phyloP scores from a whole-genome alignment of 2,329 filamentous ascomycete genomes.

The Aphanoascus verrucosus region DNA sequence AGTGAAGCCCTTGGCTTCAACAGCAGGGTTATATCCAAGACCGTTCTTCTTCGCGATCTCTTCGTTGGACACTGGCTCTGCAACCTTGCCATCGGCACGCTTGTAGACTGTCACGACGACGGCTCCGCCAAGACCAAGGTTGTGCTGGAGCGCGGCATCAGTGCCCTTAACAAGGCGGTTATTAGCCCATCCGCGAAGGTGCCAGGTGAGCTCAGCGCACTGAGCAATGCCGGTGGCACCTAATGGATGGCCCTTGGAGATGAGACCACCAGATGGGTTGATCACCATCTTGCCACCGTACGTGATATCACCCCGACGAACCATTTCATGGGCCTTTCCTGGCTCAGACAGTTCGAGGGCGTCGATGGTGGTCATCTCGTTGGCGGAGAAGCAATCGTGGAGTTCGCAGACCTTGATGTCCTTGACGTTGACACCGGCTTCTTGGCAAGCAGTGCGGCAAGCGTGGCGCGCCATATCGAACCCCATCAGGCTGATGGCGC shows the following conservation, averaged over 20 bases:
- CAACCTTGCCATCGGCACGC: constrained; percentile 63
- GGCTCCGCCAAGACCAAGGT: constrained; percentile 81
- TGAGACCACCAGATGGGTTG: constrained; percentile 88
- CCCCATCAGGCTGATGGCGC: constrained; percentile 79
- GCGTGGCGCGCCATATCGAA: constrained; percentile 73
- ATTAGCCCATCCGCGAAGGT: constrained; percentile 89
- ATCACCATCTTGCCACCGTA: constrained; percentile 74
- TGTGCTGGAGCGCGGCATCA: constrained; percentile 73
- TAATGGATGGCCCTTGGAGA: constrained; percentile 90
- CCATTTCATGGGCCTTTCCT: constrained; percentile 85
- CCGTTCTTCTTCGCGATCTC: constrained; percentile 56
- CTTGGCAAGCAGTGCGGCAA: constrained; percentile 55
- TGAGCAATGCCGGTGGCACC: constrained; percentile 92
- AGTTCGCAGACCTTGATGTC: constrained; percentile 81
- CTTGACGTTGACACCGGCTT: constrained; percentile 52
- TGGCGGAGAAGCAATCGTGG: constrained; percentile 93
- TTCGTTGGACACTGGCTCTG: constrained; percentile 49
- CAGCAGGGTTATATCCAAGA: constrained; percentile 84
- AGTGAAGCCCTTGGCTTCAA: constrained; percentile 81
- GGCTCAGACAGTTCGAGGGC: constrained; percentile 66
- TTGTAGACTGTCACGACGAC: constrained; percentile 84
- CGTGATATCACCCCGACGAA: constrained; percentile 77
- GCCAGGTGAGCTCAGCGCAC: constrained; percentile 91
- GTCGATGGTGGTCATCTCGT: constrained; percentile 86
- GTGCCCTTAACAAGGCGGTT: constrained; percentile 65